A percentile compares a stretch with the other conserved stretches of the same genome.
These are phyloP conservation scores for Aureobasidium subglaciale DNA, from an alignment of 2,329 filamentous ascomycete species.

Conservation along the genomic window DNA sequence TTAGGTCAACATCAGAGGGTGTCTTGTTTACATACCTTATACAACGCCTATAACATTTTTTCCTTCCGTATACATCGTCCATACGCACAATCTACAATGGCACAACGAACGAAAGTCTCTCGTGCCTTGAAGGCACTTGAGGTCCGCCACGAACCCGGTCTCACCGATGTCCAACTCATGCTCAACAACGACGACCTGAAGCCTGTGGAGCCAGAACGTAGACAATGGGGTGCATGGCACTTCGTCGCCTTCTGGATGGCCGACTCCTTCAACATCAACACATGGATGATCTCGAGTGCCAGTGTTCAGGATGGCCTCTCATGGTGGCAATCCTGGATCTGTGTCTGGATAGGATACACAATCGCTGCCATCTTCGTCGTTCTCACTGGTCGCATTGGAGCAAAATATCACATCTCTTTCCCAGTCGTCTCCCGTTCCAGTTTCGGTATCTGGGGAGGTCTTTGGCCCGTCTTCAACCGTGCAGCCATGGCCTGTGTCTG, in stretches of 20 bases:
- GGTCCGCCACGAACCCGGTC: constrained; percentile 56
- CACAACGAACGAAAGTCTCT: constrained; percentile 21
- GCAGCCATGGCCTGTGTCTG: constrained; percentile 80
- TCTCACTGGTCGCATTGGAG: constrained; percentile 73
- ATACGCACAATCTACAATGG: constrained; percentile 17
- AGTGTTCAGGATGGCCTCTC: constrained; percentile 64
- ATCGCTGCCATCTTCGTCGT: constrained; percentile 71
- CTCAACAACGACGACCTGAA: constrained; percentile 60
- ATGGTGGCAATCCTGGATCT: constrained; percentile 44
- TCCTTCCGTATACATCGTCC: not conserved
- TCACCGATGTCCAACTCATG: constrained; percentile 79
- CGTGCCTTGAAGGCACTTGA: constrained; percentile 37
- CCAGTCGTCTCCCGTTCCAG: constrained; percentile 70
- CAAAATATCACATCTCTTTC: constrained; percentile 82
- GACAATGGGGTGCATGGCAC: constrained; percentile 82
- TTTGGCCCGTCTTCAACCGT: constrained; percentile 86
- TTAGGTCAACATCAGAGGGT: not conserved
- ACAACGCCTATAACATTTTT: not conserved
- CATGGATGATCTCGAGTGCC: constrained; percentile 63
- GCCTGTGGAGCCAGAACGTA: constrained; percentile 67
- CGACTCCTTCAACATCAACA: constrained; percentile 70
- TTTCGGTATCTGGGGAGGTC: constrained; percentile 81
- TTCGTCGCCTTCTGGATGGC: constrained; percentile 80
- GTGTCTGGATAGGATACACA: constrained; percentile 61
- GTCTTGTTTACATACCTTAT: constrained; percentile 17